Evolutionary conservation across 345 rosid species (phyloP), one percentile per base, ranked within the genome.

Genomic region (Clarkia xantiana): DNA sequence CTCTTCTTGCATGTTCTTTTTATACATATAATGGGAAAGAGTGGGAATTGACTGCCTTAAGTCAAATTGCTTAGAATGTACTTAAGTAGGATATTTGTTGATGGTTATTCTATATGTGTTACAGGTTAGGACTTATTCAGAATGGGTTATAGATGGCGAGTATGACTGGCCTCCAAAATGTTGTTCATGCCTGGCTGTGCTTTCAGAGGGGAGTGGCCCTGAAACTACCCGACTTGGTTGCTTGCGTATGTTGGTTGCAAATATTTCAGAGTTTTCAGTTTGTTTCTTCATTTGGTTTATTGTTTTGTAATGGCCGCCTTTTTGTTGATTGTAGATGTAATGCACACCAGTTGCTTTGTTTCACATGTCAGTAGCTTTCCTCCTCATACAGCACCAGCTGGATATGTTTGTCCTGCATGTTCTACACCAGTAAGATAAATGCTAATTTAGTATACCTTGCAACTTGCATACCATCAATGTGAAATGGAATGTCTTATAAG

Each of bases 141-240:
- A 93, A 51, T 93, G 99, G 96, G 99, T 93, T 58, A 93, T 84
- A 71, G 99, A 93, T 66, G 99, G 88, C 56, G 99, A 82, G 63
- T 87, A 93, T 68, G 96, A 93, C 47, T 86, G 94, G 88, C 95
- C 96, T 59, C 71, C 77, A 11, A 81, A 74, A 63, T 90, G 97
- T 70, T 82, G 96, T 64, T 75, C 71, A 8, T 93, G 99, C 71
- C 90, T 73, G 66, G 69, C 62, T 56, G 61, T 62, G 12, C 79
- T 93, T 55, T 87, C 78, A 36, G 96, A 87, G 66, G 87, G 73
- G 49, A 55, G 52, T 45, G 78, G 69, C 56, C 68, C 72, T 18
- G 80, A 73, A 70, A 90, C 83, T 64, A 93, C 90, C 51, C 86
- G 99, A 54, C 57, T 93, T 82, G 96, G 94, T 68, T 93, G 99